phyloP scores from a whole-genome alignment of 2,329 filamentous ascomycete species.

The Emergomyces orientalis region DNA sequence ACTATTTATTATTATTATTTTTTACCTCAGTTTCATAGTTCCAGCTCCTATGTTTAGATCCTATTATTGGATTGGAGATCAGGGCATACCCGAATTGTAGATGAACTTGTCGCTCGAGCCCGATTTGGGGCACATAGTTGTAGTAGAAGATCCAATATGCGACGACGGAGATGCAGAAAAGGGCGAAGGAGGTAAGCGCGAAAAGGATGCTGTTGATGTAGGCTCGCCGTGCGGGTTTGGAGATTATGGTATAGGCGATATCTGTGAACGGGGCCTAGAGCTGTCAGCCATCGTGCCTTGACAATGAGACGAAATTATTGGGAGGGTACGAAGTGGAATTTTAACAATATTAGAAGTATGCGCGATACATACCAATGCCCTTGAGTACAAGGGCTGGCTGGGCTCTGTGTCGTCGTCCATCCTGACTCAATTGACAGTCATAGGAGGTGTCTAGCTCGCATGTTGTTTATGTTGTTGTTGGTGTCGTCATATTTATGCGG shows the following conservation, averaged over 20 bases:
- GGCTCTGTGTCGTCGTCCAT: slow-evolving; percentile 5
- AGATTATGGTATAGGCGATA: slow-evolving; percentile 48
- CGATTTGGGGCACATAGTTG: slow-evolving; percentile 57
- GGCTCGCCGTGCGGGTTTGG: slow-evolving; percentile 52
- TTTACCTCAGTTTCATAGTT: neutral
- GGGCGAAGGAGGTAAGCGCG: slow-evolving; percentile 42
- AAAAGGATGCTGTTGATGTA: slow-evolving; percentile 54
- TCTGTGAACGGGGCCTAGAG: slow-evolving; percentile 44
- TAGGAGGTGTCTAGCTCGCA: neutral
- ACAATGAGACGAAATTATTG: neutral
- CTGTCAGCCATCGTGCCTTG: slow-evolving; percentile 33
- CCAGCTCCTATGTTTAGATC: neutral
- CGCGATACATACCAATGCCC: slow-evolving; percentile 6
- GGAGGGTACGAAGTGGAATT: neutral
- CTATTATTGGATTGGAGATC: neutral
- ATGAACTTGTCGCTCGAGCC: slow-evolving; percentile 53
- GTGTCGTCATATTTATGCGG: neutral
- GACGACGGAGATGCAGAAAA: slow-evolving; percentile 49
- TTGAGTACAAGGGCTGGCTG: slow-evolving; percentile 8
- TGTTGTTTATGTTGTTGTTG: neutral
- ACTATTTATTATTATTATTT: slow-evolving; percentile 26
- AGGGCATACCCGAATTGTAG: slow-evolving; percentile 52
- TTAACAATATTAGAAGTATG: neutral
- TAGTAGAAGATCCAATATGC: slow-evolving; percentile 61
- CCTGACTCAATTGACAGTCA: neutral